Percentiles rank a stretch among this genome's conserved stretches.
Conservation (phyloP, 179 eudicot genomes). For the Amaranthus tricolor region DNA sequence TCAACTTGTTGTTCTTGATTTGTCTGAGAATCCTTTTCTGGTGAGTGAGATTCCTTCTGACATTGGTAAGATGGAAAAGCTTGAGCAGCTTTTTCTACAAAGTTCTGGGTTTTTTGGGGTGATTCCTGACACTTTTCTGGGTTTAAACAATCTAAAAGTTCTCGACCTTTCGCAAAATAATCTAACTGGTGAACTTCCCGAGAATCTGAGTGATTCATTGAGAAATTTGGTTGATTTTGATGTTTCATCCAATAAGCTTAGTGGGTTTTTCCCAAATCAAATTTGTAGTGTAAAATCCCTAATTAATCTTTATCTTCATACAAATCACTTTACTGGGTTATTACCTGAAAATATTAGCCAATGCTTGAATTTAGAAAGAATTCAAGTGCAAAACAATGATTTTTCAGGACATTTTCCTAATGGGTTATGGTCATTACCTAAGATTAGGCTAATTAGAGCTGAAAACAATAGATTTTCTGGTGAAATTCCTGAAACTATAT, state of each 20-base stretch:
- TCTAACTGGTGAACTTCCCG: constrained; percentile 65
- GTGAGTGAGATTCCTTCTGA: constrained; percentile 60
- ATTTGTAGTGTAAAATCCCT: constrained; percentile 52
- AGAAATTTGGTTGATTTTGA: constrained; percentile 66
- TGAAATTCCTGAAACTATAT: constrained; percentile 57
- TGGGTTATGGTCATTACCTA: constrained; percentile 78
- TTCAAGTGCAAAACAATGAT: constrained; percentile 77
- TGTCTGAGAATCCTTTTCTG: constrained; percentile 66
- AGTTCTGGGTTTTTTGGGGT: constrained; percentile 68
- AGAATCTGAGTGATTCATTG: constrained; percentile 41
- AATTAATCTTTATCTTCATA: constrained; percentile 49
- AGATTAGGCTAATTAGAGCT: constrained; percentile 68
- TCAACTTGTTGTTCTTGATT: constrained; percentile 62
- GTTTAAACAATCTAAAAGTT: constrained; percentile 41
- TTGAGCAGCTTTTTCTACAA: constrained; percentile 65
- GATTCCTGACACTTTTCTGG: constrained; percentile 58
- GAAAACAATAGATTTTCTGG: constrained; percentile 81
- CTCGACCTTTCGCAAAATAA: constrained; percentile 82
- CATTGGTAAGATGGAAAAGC: constrained; percentile 54
- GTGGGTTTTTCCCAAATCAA: constrained; percentile 62
- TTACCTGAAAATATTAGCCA: constrained; percentile 41
- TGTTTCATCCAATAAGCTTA: constrained; percentile 71
- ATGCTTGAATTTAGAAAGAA: constrained; percentile 64
- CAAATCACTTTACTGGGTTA: constrained; percentile 63
- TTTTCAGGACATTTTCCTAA: constrained; percentile 69